A percentile compares a stretch with the other conserved stretches of the same genome.
These are phyloP conservation scores for Blastomyces parvus DNA, from an alignment of 2,329 filamentous ascomycete species.

Conservation along the genomic window DNA sequence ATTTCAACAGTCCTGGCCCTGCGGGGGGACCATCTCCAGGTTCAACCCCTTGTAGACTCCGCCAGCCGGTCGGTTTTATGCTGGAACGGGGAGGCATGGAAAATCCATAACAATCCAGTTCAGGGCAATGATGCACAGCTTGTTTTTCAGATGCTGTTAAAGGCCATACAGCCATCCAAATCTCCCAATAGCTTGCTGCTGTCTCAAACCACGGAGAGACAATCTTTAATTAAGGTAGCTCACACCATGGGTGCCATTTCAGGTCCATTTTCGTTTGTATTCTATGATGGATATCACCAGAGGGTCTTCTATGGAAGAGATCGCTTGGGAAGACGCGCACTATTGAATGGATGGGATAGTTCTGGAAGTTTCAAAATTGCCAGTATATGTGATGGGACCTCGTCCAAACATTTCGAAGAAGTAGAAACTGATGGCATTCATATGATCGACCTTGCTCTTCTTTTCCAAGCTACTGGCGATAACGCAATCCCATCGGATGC, in stretches of 20 bases:
- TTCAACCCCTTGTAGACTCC: constrained; percentile 60
- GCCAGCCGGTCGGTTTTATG: constrained; percentile 60
- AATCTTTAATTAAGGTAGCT: constrained; percentile 24
- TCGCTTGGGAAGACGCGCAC: constrained; percentile 73
- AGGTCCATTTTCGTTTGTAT: constrained; percentile 86
- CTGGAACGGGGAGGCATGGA: constrained; percentile 98
- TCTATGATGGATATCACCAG: constrained; percentile 54
- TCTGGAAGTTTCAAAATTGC: constrained; percentile 52
- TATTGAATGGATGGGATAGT: constrained; percentile 50
- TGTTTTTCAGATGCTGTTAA: constrained; percentile 53
- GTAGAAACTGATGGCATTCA: constrained; percentile 79
- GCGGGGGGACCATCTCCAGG: constrained; percentile 61
- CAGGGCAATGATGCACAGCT: constrained; percentile 66
- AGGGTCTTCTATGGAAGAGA: constrained; percentile 77
- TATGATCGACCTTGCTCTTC: constrained; percentile 46
- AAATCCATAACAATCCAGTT: constrained; percentile 49
- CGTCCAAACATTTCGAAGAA: constrained; percentile 56
- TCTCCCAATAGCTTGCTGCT: constrained; percentile 11
- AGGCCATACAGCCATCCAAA: constrained; percentile 26
- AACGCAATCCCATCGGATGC: neutral
- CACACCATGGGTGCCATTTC: constrained; percentile 52
- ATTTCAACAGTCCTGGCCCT: constrained; percentile 82
- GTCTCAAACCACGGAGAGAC: constrained; percentile 3
- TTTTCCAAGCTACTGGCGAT: constrained; percentile 7
- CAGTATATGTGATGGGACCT: constrained; percentile 55